phyloP scores from a whole-genome alignment of 2,329 filamentous ascomycete genomes.

The Domatiomyces globalis region DNA sequence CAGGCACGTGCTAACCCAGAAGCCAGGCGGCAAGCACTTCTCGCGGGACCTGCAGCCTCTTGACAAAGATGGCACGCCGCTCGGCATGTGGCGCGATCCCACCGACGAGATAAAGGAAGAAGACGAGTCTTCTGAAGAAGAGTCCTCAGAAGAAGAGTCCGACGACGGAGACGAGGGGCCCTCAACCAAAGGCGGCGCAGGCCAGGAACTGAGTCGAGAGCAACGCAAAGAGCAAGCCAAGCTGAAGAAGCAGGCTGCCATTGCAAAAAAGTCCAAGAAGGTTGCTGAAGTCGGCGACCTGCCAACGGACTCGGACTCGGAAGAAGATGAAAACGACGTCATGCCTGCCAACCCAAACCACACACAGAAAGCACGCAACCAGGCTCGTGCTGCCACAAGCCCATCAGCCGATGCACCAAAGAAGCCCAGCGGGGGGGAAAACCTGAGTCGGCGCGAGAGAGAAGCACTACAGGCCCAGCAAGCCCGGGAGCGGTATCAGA shows the following conservation, averaged over 20 bases:
- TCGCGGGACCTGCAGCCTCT: slow-evolving; percentile 79
- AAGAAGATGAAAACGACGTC: slow-evolving; percentile 25
- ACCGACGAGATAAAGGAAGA: slow-evolving; percentile 22
- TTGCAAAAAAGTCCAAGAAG: slow-evolving; percentile 57
- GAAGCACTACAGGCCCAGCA: slow-evolving; percentile 77
- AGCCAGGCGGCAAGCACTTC: slow-evolving; percentile 79
- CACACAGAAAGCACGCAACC: slow-evolving; percentile 50
- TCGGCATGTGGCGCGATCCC: slow-evolving; percentile 63
- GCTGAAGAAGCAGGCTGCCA: slow-evolving; percentile 78
- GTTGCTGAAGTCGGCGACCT: slow-evolving; percentile 72
- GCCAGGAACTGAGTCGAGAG: slow-evolving; percentile 57
- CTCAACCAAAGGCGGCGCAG: slow-evolving; percentile 26
- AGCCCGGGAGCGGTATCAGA: slow-evolving; percentile 80
- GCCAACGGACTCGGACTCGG: slow-evolving; percentile 48
- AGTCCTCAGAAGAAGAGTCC: slow-evolving; percentile 35
- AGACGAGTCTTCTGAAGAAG: slow-evolving; percentile 33
- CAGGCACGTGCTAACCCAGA: slow-evolving; percentile 5
- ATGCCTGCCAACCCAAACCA: slow-evolving; percentile 82
- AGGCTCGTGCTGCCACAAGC: slow-evolving; percentile 34
- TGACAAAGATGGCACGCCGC: slow-evolving; percentile 75
- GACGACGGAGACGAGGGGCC: slow-evolving; percentile 33
- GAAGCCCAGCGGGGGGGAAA: slow-evolving; percentile 38
- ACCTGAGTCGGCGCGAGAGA: slow-evolving; percentile 53
- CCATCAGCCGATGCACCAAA: slow-evolving; percentile 38
- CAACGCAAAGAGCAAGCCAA: slow-evolving; percentile 78